Evolutionary conservation across 1,284 basidiomycete genomes (phyloP).

Genomic region (Melampsora larici-populina): DNA sequence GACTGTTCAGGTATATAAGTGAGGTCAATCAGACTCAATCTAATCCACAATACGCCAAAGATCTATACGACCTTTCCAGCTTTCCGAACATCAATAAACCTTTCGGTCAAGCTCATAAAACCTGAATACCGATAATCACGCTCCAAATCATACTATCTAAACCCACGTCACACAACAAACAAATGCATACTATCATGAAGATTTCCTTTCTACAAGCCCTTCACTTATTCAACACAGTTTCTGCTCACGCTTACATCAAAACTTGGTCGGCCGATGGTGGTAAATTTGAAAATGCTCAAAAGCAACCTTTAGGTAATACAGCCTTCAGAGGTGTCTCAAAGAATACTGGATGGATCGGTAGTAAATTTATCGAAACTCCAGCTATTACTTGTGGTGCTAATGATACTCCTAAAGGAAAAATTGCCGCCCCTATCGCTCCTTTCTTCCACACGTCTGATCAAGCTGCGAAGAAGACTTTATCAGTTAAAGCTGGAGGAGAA

Average conservation of each 20-base stretch:
- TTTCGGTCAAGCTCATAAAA: too few species aligned
- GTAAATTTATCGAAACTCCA: conserved; percentile 29
- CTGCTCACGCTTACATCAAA: conserved; percentile 30
- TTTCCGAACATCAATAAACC: too few species aligned
- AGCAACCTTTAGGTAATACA: conserved; percentile 25
- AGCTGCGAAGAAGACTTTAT: conserved; percentile 33
- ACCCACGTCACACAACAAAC: too few species aligned
- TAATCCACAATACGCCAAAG: too few species aligned
- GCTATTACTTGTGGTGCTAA: conserved; percentile 34
- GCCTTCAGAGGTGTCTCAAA: conserved; percentile 29
- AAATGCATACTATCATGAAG: background rate
- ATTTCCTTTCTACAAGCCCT: background rate
- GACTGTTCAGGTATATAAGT: too few species aligned
- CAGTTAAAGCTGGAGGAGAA: conserved; percentile 29
- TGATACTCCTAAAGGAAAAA: conserved; percentile 23
- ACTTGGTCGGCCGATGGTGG: conserved; percentile 36
- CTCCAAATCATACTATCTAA: too few species aligned
- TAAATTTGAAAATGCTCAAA: conserved; percentile 32
- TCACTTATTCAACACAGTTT: background rate
- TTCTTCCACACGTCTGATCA: conserved; percentile 34
- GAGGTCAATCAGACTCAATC: too few species aligned
- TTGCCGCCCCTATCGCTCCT: conserved; percentile 25
- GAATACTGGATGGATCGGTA: conserved; percentile 42
- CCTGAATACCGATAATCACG: too few species aligned
- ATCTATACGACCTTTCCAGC: too few species aligned